Evolutionary conservation across 2,329 filamentous ascomycete genomes (phyloP).

Genomic region (Macrophomina pseudophaseolina): DNA sequence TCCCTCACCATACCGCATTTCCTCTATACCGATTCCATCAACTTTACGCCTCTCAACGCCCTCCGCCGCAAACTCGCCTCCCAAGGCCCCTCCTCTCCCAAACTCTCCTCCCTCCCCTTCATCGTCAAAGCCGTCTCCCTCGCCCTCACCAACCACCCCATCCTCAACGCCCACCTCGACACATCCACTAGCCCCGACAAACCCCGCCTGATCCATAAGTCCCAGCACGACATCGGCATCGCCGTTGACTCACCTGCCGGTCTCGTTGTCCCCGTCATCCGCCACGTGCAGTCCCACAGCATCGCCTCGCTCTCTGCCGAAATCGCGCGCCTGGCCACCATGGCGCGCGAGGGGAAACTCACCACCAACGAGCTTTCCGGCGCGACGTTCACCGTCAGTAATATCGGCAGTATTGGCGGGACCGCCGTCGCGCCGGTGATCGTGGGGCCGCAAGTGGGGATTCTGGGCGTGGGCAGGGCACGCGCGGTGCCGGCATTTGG

Average conservation of each 20-base stretch:
- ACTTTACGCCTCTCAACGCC: constrained; percentile 75
- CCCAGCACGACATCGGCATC: constrained; percentile 91
- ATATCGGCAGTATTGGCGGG: constrained; percentile 94
- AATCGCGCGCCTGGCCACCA: constrained; percentile 72
- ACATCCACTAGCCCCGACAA: constrained; percentile 60
- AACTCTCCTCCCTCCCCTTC: constrained; percentile 82
- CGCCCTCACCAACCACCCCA: constrained; percentile 78
- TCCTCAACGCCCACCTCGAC: constrained; percentile 87
- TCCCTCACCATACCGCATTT: constrained; percentile 94
- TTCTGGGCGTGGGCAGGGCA: constrained; percentile 84
- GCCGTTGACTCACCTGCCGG: constrained; percentile 93
- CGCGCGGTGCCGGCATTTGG: constrained; percentile 80
- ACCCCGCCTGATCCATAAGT: constrained; percentile 77
- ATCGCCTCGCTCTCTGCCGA: constrained; percentile 80
- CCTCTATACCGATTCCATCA: constrained; percentile 88
- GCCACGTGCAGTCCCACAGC: constrained; percentile 77
- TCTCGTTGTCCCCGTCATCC: constrained; percentile 89
- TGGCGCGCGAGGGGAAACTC: constrained; percentile 77
- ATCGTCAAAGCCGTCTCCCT: constrained; percentile 94
- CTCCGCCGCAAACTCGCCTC: constrained; percentile 70
- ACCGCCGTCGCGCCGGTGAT: constrained; percentile 92
- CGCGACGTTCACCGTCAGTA: constrained; percentile 93
- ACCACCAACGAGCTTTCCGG: constrained; percentile 76
- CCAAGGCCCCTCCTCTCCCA: constrained; percentile 53
- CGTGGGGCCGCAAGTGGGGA: constrained; percentile 87